phyloP scores from a whole-genome alignment of 257 asterid genomes.

The Catharanthus roseus region DNA sequence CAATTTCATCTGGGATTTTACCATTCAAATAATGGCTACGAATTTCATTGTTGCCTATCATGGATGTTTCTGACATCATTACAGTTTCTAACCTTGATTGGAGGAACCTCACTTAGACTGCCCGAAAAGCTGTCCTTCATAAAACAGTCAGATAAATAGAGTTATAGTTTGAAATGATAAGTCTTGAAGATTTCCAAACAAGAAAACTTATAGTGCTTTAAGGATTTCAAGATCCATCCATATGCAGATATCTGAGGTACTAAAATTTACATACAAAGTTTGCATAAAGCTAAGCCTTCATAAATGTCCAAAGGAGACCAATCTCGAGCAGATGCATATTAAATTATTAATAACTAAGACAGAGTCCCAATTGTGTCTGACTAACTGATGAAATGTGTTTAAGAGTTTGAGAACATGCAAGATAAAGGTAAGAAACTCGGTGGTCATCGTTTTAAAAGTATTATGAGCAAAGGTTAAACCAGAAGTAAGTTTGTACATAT shows the following conservation, averaged over 20 bases:
- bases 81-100: constrained; percentile 4
- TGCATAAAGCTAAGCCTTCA: background rate
- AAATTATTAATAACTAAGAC: too few relatives aligned
- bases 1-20: constrained; percentile 61
- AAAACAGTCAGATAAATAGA: background rate
- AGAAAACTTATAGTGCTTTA: background rate
- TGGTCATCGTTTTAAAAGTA: background rate
- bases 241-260: background rate
- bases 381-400: background rate
- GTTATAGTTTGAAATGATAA: background rate
- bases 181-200: background rate
- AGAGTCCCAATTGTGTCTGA: background rate
- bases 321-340: background rate
- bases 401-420: background rate
- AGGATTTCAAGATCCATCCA: background rate
- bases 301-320: background rate
- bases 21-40: constrained; percentile 40
- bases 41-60: constrained; percentile 34
- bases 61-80: constrained; percentile 40
- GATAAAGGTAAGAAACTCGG: background rate
- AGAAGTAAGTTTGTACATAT: background rate
- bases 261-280: background rate
- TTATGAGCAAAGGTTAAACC: background rate
- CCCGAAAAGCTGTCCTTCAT: constrained; percentile 1
- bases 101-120: background rate